A percentile compares a stretch with the other conserved stretches of the same genome.
Conservation (phyloP, 345 rosid species). For the Aquilaria sinensis region DNA sequence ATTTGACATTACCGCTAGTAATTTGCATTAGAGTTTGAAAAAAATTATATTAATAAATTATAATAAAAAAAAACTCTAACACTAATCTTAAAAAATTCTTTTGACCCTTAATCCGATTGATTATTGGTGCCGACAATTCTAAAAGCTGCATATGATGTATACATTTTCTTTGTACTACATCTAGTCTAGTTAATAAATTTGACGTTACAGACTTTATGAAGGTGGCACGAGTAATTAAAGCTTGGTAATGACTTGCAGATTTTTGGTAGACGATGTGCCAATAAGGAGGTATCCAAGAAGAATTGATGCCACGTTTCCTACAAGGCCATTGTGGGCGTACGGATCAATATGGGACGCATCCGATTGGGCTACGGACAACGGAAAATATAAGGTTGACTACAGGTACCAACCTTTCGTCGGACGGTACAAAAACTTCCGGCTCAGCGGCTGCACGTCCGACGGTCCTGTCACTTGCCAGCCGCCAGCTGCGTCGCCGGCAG, state of each 20-base stretch:
- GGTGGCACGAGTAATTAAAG: too few relatives aligned
- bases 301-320: slow-evolving; percentile 60
- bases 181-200: too few relatives aligned
- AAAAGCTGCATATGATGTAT: too few relatives aligned
- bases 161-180: too few relatives aligned
- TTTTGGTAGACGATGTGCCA: slow-evolving; percentile 85
- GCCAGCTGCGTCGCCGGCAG: slow-evolving; percentile 36
- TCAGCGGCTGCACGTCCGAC: slow-evolving; percentile 45
- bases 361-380: slow-evolving; percentile 90
- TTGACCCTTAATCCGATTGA: too few relatives aligned
- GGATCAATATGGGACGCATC: slow-evolving; percentile 98
- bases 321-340: slow-evolving; percentile 72
- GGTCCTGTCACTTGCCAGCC: slow-evolving; percentile 38
- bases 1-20: too few relatives aligned
- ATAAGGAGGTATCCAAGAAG: slow-evolving; percentile 65
- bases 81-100: too few relatives aligned
- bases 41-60: too few relatives aligned
- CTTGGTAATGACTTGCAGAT: slow-evolving; percentile 30
- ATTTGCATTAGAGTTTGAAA: too few relatives aligned
- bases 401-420: slow-evolving; percentile 76
- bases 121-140: too few relatives aligned
- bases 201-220: too few relatives aligned
- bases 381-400: slow-evolving; percentile 74
- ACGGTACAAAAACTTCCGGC: slow-evolving; percentile 50
- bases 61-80: too few relatives aligned